Conservation (phyloP, 1,139 yeast genomes). For the Torulaspora pretoriensis region DNA sequence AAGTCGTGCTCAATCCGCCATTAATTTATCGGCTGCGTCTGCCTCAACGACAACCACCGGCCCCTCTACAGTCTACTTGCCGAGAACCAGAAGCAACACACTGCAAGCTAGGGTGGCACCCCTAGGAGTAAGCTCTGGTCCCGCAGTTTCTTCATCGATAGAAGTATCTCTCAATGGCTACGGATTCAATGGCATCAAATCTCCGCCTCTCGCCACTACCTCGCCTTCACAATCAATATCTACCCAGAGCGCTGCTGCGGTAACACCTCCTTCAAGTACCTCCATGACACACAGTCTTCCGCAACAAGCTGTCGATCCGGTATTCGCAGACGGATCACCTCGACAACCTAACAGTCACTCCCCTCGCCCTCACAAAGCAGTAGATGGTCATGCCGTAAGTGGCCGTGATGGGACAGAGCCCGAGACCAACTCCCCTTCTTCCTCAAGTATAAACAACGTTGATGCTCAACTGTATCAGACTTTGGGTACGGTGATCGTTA, state of each 20-base stretch:
- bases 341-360: slow-evolving; percentile 15
- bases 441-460: slow-evolving; percentile 46
- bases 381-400: slow-evolving; percentile 18
- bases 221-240: slow-evolving; percentile 8
- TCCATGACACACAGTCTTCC: slow-evolving; percentile 11
- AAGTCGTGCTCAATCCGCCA: slow-evolving; percentile 17
- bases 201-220: slow-evolving; percentile 5
- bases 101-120: slow-evolving; percentile 21
- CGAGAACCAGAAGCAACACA: slow-evolving; percentile 28
- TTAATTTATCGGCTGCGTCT: slow-evolving; percentile 7
- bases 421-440: slow-evolving; percentile 18
- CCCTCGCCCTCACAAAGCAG: slow-evolving; percentile 14
- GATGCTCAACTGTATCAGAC: slow-evolving; percentile 75
- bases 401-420: slow-evolving; percentile 22
- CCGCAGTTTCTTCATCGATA: slow-evolving; percentile 3
- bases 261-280: slow-evolving; percentile 10
- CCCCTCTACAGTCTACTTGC: slow-evolving; percentile 13
- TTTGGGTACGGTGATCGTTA: slow-evolving; percentile 66
- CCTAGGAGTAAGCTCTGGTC: slow-evolving; percentile 3
- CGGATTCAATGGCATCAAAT: slow-evolving; percentile 3
- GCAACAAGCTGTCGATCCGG: slow-evolving; percentile 9
- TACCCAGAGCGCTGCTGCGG: slow-evolving; percentile 6
- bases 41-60: slow-evolving; percentile 4
- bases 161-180: slow-evolving; percentile 4
- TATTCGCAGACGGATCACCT: slow-evolving; percentile 13